These are phyloP conservation scores for Starmerella tilneyi DNA, from an alignment of 805 yeast genomes.

Conservation along the genomic window DNA sequence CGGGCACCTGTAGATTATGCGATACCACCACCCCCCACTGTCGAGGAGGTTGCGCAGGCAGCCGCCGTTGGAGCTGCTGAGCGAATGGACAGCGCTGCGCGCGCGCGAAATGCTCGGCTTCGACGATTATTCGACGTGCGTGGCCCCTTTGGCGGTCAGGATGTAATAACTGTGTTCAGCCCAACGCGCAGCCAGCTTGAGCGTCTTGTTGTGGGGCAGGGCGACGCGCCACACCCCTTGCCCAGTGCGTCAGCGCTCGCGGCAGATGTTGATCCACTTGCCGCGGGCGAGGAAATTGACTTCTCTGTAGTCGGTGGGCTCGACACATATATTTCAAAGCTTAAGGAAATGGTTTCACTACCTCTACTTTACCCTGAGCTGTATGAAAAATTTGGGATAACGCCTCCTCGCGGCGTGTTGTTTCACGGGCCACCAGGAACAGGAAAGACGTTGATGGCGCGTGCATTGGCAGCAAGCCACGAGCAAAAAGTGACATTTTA, in stretches of 20 bases:
- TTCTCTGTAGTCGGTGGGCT: constrained; percentile 84
- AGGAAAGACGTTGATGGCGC: constrained; percentile 95
- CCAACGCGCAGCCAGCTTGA: constrained; percentile 17
- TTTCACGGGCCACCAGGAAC: constrained; percentile 99
- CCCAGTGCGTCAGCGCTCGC: constrained; percentile 40
- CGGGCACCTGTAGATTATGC: constrained; percentile 25
- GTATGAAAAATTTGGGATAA: constrained; percentile 75
- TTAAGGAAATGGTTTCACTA: constrained; percentile 92
- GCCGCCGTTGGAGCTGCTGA: constrained; percentile 12
- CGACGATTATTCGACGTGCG: constrained; percentile 82
- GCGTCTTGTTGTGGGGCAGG: constrained; percentile 1
- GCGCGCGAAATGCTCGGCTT: constrained; percentile 25
- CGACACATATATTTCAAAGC: constrained; percentile 77
- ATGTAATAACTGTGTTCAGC: constrained; percentile 64
- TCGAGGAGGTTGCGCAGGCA: constrained; percentile 22
- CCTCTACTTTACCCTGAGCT: constrained; percentile 91
- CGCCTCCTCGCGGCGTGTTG: constrained; percentile 94
- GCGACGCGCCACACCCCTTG: constrained; percentile 8
- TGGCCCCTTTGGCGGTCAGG: constrained; percentile 97
- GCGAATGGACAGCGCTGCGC: constrained; percentile 1
- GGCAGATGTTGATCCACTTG: constrained; percentile 60
- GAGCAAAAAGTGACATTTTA: constrained; percentile 83
- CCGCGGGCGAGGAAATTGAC: constrained; percentile 76
- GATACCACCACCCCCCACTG: constrained; percentile 26
- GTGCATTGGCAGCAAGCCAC: constrained; percentile 91